phyloP scores from a whole-genome alignment of 208 protist species.

The Naegleria lovaniensis region DNA sequence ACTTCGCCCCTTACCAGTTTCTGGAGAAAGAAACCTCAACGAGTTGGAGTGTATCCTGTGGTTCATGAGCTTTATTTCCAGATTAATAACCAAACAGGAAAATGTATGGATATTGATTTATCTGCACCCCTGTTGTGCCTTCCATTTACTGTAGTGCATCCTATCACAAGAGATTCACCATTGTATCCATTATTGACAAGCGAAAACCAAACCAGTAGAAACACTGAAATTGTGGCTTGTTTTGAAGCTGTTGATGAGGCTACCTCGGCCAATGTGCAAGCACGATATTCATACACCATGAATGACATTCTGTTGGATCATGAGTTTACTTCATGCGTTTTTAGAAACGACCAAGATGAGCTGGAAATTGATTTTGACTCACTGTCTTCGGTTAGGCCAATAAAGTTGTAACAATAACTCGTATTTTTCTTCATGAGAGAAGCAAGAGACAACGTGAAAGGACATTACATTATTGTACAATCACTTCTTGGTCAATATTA shows the following conservation, averaged over 20 bases:
- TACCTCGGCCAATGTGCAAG: not conserved
- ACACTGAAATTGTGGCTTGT: not conserved
- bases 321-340: not conserved
- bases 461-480: no score
- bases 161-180: not conserved
- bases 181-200: not conserved
- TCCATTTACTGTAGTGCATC: not conserved
- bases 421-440: no score
- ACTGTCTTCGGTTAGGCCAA: not conserved
- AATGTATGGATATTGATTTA: not conserved
- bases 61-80: not conserved
- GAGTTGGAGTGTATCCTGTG: not conserved
- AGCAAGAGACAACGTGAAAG: no score
- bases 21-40: not conserved
- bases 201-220: not conserved
- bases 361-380: not conserved
- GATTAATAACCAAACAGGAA: not conserved
- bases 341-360: not conserved
- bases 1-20: not conserved
- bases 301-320: not conserved
- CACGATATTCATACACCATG: not conserved
- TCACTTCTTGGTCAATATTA: no score
- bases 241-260: not conserved
- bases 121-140: not conserved
- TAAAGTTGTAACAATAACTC: not conserved